Evolutionary conservation across 2,329 filamentous ascomycete genomes (phyloP), one percentile per base, ranked within the genome.

Genomic region (Graphilbum fragrans): DNA sequence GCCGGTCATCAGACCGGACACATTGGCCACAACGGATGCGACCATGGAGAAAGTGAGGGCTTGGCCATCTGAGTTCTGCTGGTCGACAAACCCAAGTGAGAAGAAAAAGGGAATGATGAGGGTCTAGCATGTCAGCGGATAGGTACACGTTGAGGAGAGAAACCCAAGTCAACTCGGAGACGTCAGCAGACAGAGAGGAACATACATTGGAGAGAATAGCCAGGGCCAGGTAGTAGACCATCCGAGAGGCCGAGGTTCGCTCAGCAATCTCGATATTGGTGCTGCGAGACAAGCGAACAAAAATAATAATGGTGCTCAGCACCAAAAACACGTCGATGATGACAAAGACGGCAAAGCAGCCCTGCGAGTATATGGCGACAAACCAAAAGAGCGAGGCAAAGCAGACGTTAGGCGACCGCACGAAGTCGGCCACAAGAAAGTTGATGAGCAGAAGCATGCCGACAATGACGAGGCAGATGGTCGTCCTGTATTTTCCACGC

Each of bases 341-440:
- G 19, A 69, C 56, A 11, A 82, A 54, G 2, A 81, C 53, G 10
- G 63, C 64, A 42, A 83, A 70, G 43, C 69, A 71, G 5, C 70
- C 67, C 14, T 67, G 54, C n/a, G 74, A 68, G 58, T 77, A 84
- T 49, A 64, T 66, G 42, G 72, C 65, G 34, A 82, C 62, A 46
- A 80, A 81, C 74, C 75, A 83, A 49, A 82, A 74, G 8, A 85
- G 63, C 6, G 75, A 77, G 20, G 76, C 77, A 50, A 82, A 77
- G 59, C 80, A 85, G 40, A 70, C 66, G 47, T 78, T 69, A 6
- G 67, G 66, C 35, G 78, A 69, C 5, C 62, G 66, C 46, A 70
- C 60, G 38, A 74, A 63, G 42, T 71, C 61, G 16, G 77, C 74
- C 21, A 79, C 69, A 31, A 78, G 59, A 58, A 77, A 80, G 18